phyloP scores from a whole-genome alignment of 2,329 filamentous ascomycete species.

The Boeremia lycopersici region DNA sequence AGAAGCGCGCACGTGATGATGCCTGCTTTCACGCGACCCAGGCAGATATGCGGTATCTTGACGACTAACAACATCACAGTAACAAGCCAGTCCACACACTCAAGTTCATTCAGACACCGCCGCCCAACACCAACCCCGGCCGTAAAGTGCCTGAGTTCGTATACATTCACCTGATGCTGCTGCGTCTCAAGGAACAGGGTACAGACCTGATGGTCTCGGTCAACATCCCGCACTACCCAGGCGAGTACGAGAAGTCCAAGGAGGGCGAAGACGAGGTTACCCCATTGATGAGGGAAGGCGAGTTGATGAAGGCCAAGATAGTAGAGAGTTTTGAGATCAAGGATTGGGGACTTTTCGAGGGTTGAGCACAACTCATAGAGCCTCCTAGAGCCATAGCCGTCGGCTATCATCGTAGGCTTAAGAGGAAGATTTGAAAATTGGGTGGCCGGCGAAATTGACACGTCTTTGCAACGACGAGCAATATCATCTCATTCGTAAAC shows the following conservation, averaged over 20 bases:
- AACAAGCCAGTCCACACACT: slow-evolving; percentile 69
- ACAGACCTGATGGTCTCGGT: slow-evolving; percentile 86
- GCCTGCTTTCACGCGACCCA: background rate
- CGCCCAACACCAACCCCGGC: slow-evolving; percentile 31
- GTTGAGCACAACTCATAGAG: slow-evolving; percentile 16
- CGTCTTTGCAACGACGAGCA: background rate
- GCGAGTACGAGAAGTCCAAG: slow-evolving; percentile 73
- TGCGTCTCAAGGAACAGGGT: slow-evolving; percentile 74
- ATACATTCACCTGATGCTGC: slow-evolving; percentile 75
- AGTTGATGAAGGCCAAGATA: slow-evolving; percentile 72
- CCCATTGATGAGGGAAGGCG: slow-evolving; percentile 65
- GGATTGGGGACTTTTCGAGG: slow-evolving; percentile 76
- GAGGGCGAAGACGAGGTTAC: slow-evolving; percentile 65
- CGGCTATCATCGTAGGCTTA: background rate
- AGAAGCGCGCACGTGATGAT: slow-evolving; percentile 1
- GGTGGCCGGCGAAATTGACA: background rate
- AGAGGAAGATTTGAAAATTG: background rate
- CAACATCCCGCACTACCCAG: slow-evolving; percentile 83
- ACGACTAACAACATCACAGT: slow-evolving; percentile 24
- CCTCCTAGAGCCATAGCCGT: too few species aligned
- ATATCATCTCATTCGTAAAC: background rate
- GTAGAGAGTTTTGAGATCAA: slow-evolving; percentile 77
- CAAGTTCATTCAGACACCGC: slow-evolving; percentile 62
- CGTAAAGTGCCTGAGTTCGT: slow-evolving; percentile 62
- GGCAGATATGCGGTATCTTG: background rate